Evolutionary conservation across 2,329 filamentous ascomycete genomes (phyloP).

Genomic region (Coccinonectria pachysandricola): DNA sequence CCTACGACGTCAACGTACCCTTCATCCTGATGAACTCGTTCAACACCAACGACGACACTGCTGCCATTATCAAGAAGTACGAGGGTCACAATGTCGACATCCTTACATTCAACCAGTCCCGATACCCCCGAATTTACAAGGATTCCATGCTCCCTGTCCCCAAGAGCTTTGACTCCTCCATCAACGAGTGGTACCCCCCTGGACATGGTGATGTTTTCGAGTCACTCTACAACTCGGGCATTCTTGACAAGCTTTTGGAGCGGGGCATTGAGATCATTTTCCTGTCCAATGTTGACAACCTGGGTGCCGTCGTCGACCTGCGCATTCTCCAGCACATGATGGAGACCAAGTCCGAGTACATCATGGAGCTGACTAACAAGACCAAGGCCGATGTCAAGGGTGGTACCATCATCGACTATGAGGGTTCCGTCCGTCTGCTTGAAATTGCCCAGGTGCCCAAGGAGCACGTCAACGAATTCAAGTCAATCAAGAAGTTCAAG

Average conservation of each 20-base stretch:
- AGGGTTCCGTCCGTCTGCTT: slow-evolving; percentile 89
- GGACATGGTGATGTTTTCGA: slow-evolving; percentile 99
- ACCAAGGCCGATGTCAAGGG: slow-evolving; percentile 99
- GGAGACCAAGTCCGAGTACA: slow-evolving; percentile 93
- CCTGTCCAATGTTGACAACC: slow-evolving; percentile 97
- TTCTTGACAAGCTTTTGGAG: slow-evolving; percentile 90
- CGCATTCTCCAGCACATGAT: slow-evolving; percentile 99
- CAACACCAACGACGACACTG: slow-evolving; percentile 98
- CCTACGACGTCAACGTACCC: slow-evolving; percentile 91
- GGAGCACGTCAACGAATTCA: slow-evolving; percentile 99
- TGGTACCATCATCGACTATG: slow-evolving; percentile 99
- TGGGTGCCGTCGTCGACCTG: slow-evolving; percentile 94
- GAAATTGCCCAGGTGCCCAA: slow-evolving; percentile 99
- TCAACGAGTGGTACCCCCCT: slow-evolving; percentile 97
- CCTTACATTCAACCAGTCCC: slow-evolving; percentile 98
- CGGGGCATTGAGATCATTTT: slow-evolving; percentile 97
- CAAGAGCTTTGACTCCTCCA: slow-evolving; percentile 76
- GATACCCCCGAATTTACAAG: slow-evolving; percentile 96
- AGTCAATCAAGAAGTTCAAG: slow-evolving; percentile 99
- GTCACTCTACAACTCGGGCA: slow-evolving; percentile 98
- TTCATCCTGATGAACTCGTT: slow-evolving; percentile 99
- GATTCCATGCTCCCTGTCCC: slow-evolving; percentile 94
- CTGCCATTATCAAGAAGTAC: slow-evolving; percentile 99
- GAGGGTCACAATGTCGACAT: slow-evolving; percentile 99
- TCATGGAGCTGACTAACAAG: slow-evolving; percentile 99